Evolutionary conservation across 345 rosid genomes (phyloP).

Genomic region (Luvunga scandens): DNA sequence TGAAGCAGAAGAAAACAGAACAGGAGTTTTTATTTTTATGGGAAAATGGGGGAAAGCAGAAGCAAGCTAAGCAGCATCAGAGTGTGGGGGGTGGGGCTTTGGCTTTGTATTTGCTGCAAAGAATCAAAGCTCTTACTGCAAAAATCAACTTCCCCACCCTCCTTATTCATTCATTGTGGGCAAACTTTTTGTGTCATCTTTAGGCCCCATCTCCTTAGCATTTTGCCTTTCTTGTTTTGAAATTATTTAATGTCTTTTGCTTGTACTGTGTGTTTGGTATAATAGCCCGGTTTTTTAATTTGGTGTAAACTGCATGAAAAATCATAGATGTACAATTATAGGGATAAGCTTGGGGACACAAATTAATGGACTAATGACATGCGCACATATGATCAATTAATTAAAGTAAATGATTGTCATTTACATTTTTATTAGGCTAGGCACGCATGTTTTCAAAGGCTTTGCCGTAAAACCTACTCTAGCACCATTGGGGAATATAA

Average conservation of each 20-base stretch:
- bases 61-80: conserved; percentile 10
- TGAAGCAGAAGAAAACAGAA: conserved; percentile 1
- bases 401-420: too few relatives aligned
- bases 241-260: background rate
- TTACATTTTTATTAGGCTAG: too few relatives aligned
- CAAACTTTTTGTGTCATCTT: conserved; percentile 24
- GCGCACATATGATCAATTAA: too few relatives aligned
- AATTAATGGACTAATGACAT: too few relatives aligned
- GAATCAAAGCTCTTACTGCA: conserved; percentile 34
- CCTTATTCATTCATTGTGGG: conserved; percentile 31
- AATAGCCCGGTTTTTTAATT: background rate
- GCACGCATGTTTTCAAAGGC: too few relatives aligned
- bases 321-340: too few relatives aligned
- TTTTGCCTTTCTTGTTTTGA: background rate
- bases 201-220: conserved; percentile 20
- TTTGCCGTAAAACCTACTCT: too few relatives aligned
- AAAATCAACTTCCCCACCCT: conserved; percentile 18
- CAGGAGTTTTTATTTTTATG: background rate
- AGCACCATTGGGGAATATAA: too few relatives aligned
- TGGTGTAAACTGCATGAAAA: too few relatives aligned
- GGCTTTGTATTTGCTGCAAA: conserved; percentile 27
- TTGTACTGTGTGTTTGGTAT: background rate
- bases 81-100: conserved; percentile 20
- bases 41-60: conserved; percentile 12
- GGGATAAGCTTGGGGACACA: too few relatives aligned